A percentile compares a stretch with the other conserved stretches of the same genome.
Evolutionary conservation across 768 basidiomycete species (phyloP).

Genomic region (Russula emetica): DNA sequence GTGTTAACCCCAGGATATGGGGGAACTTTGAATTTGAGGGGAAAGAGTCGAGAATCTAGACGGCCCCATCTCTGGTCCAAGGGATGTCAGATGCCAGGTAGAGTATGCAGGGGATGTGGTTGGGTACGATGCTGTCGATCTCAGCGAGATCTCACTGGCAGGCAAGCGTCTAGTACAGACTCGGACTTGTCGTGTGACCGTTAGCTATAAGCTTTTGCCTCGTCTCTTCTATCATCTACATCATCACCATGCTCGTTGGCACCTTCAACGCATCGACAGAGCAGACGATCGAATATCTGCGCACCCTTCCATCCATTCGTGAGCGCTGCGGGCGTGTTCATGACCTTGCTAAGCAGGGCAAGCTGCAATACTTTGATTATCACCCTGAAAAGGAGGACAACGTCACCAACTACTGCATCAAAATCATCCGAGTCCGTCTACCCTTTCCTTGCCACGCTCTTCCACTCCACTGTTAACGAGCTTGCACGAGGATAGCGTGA

Average conservation of each 20-base stretch:
- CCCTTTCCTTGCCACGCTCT: background rate
- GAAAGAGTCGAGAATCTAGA: background rate
- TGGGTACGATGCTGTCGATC: background rate
- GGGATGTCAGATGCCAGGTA: background rate
- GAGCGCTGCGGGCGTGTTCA: conserved; percentile 78
- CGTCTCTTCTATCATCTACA: conserved; percentile 14
- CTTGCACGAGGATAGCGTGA: conserved; percentile 54
- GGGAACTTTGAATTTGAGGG: background rate
- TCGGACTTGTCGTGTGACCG: conserved; percentile 3
- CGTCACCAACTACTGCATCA: conserved; percentile 69
- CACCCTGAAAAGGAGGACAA: conserved; percentile 67
- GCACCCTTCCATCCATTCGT: conserved; percentile 85
- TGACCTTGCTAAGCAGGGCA: conserved; percentile 66
- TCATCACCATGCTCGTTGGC: conserved; percentile 26
- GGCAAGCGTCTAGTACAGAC: too few relatives aligned
- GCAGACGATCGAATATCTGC: conserved; percentile 62
- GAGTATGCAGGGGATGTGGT: background rate
- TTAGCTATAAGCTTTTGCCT: conserved; percentile 24
- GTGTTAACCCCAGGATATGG: conserved; percentile 8
- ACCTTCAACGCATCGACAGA: conserved; percentile 21
- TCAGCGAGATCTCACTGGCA: background rate
- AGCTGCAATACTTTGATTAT: conserved; percentile 83
- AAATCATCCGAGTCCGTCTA: conserved; percentile 67
- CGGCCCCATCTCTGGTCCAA: background rate
- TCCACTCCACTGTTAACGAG: background rate